Evolutionary conservation across 23 red algal genomes (phyloP), one percentile per base, ranked within the genome.

Genomic region (Gracilaria caudata): DNA sequence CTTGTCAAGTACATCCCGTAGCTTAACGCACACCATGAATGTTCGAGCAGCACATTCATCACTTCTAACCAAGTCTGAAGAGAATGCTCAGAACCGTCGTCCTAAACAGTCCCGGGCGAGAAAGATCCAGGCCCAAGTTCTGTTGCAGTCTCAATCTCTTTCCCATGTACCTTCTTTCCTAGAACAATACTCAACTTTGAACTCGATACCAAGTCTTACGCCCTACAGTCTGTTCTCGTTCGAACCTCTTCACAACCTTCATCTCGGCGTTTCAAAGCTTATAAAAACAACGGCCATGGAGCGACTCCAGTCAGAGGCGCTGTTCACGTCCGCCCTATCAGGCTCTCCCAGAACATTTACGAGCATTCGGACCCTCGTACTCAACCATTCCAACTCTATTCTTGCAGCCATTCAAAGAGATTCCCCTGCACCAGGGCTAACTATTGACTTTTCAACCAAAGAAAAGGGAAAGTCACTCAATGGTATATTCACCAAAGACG

Each of bases 181-280:
- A 28, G 57, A 60, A 60, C 23, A 29, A 12, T 60, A 28, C 11
- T 12, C 25, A 2, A 60, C 21, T 60, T 12, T 60, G 2, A 60
- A 60, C 23, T 60, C n/a, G 57, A 60, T 60, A 28, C 57, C 23
- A 60, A 29, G 57, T 29, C 9, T 79, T 14, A 44, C 45, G 8
- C 74, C 44, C 0, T 83, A 83, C 54, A 65, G 33, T 34, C 1
- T 86, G 12, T 74, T 86, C 64, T 25, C 64, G 6, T 39, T 83
- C 57, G 55, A 83, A 46, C 60, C 55, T 9, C 41, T 65, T 63
- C 57, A 64, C 17, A 83, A 83, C 55, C 24, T 83, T 40, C 60
- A 45, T 39, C 55, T 83, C 34, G 55, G 79, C 1, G 32, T 83
- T 7, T 83, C 25, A 0, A 66, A 66, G 41, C 41, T 64, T 34